Evolutionary conservation across 2,329 filamentous ascomycete genomes (phyloP).

Genomic region (Teratosphaeria nubilosa): DNA sequence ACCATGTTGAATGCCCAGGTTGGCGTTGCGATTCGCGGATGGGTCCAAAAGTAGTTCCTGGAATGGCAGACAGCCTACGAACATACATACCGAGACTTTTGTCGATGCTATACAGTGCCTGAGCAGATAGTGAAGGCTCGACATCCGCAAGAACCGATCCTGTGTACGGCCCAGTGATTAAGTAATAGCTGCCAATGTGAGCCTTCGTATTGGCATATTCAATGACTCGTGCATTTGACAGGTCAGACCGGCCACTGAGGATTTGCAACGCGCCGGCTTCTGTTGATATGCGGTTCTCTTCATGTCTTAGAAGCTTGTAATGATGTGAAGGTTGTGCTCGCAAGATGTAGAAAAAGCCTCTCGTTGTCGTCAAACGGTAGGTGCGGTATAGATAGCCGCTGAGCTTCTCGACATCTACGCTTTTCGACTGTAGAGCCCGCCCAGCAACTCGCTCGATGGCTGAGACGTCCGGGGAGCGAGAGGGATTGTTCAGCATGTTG

Average conservation of each 20-base stretch:
- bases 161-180: conserved; percentile 20
- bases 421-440: conserved; percentile 17
- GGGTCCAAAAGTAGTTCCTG: conserved; percentile 42
- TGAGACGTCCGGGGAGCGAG: conserved; percentile 14
- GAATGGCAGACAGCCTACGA: conserved; percentile 35
- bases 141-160: conserved; percentile 19
- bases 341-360: conserved; percentile 31
- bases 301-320: conserved; percentile 33
- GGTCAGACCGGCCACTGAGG: conserved; percentile 24
- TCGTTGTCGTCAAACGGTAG: conserved; percentile 30
- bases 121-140: conserved; percentile 22
- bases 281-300: conserved; percentile 31
- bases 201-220: conserved; percentile 20
- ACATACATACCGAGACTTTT: conserved; percentile 31
- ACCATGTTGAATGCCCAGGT: conserved; percentile 40
- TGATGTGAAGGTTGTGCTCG: conserved; percentile 31
- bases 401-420: conserved; percentile 17
- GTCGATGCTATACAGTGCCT: conserved; percentile 30
- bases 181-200: conserved; percentile 16
- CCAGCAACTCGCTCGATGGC: conserved; percentile 16
- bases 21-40: conserved; percentile 18
- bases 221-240: conserved; percentile 31
- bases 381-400: conserved; percentile 28
- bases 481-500: conserved; percentile 5
- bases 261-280: conserved; percentile 31